Base-by-base conservation (phyloP, 371 early-diverging fungal species). In the Furculomyces boomerangus region DNA sequence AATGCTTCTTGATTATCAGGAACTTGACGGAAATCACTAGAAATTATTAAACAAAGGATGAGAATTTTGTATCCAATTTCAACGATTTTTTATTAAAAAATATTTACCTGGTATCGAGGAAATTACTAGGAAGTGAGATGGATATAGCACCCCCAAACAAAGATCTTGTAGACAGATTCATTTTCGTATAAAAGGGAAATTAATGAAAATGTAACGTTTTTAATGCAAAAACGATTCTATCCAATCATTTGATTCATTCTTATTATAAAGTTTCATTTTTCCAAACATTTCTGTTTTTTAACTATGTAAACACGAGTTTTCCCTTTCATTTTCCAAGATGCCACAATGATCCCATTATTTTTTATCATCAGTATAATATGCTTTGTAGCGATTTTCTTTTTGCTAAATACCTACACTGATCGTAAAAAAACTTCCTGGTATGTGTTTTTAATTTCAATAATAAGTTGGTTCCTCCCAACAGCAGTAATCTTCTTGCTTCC, bases 1-100 rank as follows among this genome's bases (percentile, higher is more conserved):
- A 80, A 90, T 3, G 87, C 90, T 63, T 88, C 88, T 71, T 90
- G 90, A 62, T 88, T 83, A 61, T 84, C 84, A 0, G 90, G 89
- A 0, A 90, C 75, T 55, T 86, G 76, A 37, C 90, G 80, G 35
- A 90, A 56, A 48, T 72, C 57, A 59, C 86, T 87, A 27, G 3
- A 13, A 20, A 20, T 24, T 46, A 46, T 8, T 46, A 46, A 46
- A 20, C 37, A 77, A 35, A 35, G 35, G 18, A 35, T 35, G 18
- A 35, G 18, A 18, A 18, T 35, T 35, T 10, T 7, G 35, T 35
- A 35, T 10, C 7, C 35, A 35, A n/a, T n/a, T n/a, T n/a, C n/a
- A n/a, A n/a, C n/a, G n/a, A n/a, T n/a, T n/a, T n/a, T n/a, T n/a
- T n/a, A n/a, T n/a, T n/a, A n/a, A n/a, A 27, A 10, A 13, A 27